phyloP scores from a whole-genome alignment of 2,329 filamentous ascomycete genomes.

The Diaporthe nobilis region DNA sequence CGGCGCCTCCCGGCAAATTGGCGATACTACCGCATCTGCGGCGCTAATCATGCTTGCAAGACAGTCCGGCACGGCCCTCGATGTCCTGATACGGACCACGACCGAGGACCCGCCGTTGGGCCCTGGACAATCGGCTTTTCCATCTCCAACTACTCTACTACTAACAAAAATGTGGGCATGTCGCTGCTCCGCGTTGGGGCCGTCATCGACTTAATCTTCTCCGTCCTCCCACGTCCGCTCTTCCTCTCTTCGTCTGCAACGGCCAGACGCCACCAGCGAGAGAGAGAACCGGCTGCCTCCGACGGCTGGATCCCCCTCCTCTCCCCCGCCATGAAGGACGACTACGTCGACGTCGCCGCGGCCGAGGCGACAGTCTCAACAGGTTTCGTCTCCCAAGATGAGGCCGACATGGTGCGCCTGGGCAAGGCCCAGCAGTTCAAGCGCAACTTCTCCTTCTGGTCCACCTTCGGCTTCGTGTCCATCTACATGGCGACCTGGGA shows the following conservation, averaged over 20 bases:
- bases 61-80: slow-evolving; percentile 25
- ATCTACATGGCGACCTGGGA: slow-evolving; percentile 49
- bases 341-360: slow-evolving; percentile 10
- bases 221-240: background rate
- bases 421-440: slow-evolving; percentile 44
- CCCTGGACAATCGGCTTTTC: background rate
- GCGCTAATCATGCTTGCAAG: slow-evolving; percentile 23
- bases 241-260: background rate
- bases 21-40: slow-evolving; percentile 1
- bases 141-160: background rate
- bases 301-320: background rate
- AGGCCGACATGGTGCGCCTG: slow-evolving; percentile 38
- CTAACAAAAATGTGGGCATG: background rate
- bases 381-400: slow-evolving; percentile 11
- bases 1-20: slow-evolving; percentile 31
- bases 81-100: background rate
- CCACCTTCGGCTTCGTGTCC: slow-evolving; percentile 46
- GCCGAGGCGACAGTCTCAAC: background rate
- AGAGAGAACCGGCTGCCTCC: background rate
- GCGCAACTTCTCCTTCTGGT: slow-evolving; percentile 43
- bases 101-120: background rate
- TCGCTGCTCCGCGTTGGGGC: background rate
- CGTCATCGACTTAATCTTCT: background rate
- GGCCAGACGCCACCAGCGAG: background rate
- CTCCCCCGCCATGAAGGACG: slow-evolving; percentile 9